Evolutionary conservation across 1,139 yeast species (phyloP).

Genomic region (Taphrina flavorubra): DNA sequence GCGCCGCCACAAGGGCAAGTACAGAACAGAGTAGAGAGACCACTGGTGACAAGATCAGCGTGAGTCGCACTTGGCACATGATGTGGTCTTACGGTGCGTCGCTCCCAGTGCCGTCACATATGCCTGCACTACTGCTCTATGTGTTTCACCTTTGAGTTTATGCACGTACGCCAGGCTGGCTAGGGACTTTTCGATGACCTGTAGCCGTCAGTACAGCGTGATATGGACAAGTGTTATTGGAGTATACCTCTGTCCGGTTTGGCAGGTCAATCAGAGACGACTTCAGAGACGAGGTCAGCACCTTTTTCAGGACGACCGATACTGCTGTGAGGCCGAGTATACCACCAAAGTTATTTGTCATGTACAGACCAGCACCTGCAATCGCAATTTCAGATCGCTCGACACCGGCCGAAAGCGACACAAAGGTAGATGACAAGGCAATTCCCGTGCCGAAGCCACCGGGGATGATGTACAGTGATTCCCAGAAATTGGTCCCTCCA

Average conservation of each 20-base stretch:
- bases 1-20: conserved; percentile 8
- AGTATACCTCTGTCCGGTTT: neutral
- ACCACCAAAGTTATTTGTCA: conserved; percentile 19
- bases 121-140: neutral
- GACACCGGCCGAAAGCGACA: conserved; percentile 23
- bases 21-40: conserved; percentile 2
- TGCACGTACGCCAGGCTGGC: conserved; percentile 6
- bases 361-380: conserved; percentile 19
- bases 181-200: conserved; percentile 1
- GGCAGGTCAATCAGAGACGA: neutral
- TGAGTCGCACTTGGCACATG: too few species aligned
- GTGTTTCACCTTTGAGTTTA: neutral
- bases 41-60: neutral
- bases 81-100: neutral
- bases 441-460: conserved; percentile 39
- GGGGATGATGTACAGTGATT: conserved; percentile 23
- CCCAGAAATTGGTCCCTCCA: conserved; percentile 24
- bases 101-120: conserved; percentile 4
- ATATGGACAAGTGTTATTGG: neutral
- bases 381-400: conserved; percentile 19
- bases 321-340: conserved; percentile 9
- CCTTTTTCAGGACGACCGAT: neutral
- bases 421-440: conserved; percentile 18
- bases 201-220: neutral
- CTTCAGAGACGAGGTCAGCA: neutral